Base-by-base conservation (phyloP, 2,329 filamentous ascomycete species). In the Fusarium odoratissimum region DNA sequence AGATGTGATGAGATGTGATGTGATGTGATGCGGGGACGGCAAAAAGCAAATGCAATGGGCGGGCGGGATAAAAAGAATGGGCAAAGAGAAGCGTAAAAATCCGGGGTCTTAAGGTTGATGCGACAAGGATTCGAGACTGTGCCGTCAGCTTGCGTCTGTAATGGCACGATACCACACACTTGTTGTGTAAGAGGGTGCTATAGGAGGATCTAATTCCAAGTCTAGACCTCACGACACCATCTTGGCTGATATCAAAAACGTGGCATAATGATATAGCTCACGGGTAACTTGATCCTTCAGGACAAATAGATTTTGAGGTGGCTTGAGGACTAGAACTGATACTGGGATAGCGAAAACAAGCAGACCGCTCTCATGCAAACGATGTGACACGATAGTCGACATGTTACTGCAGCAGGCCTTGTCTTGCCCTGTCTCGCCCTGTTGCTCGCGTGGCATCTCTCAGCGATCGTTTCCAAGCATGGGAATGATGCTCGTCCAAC, bases 361-460 rank as follows among this genome's bases (percentile, higher is more conserved):
- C 38, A 55, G 41, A 48, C 65, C 64, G 55, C 55, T 45, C 41
- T 48, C 31, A 62, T 48, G 45, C 64, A 60, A 60, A 42, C 35
- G 35, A 67, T 60, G 60, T 73, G 48, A 71, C 69, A 72, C 60
- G 35, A 62, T 66, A 67, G 19, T 52, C 45, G 49, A 61, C 16
- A 55, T 25, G 33, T 33, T 51, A 30, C 33, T 46, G 60, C 55
- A 62, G 42, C 48, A 54, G 52, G 46, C 69, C 70, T 49, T 52
- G 45, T 23, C 45, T 30, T 16, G 35, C 51, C 31, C 33, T 16
- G n/a, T n/a, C 23, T 40, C 12, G 25, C 37, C 37, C 60, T 58
- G 38, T 42, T 59, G 67, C 66, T 59, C 70, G 70, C 70, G 61
- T 72, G 70, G 70, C 66, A 71, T 55, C 21, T 30, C 38, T 28